Evolutionary conservation across 306 rosid genomes (phyloP).

Genomic region (Urtica urens): DNA sequence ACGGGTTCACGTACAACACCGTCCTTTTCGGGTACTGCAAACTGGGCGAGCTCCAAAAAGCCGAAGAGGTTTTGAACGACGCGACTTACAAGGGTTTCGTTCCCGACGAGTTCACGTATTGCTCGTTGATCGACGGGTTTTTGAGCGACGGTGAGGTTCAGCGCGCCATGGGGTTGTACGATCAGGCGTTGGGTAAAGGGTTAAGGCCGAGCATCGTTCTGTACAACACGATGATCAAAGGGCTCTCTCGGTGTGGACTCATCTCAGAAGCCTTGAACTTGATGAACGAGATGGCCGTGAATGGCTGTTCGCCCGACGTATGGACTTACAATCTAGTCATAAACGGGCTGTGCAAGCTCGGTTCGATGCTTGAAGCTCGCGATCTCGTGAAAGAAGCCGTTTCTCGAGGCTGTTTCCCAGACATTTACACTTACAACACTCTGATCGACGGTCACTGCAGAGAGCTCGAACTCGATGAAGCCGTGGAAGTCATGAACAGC

Average conservation of each 20-base stretch:
- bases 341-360: slow-evolving; percentile 85
- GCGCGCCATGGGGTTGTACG: slow-evolving; percentile 54
- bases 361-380: slow-evolving; percentile 64
- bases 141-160: slow-evolving; percentile 55
- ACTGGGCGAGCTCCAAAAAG: slow-evolving; percentile 54
- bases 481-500: slow-evolving; percentile 42
- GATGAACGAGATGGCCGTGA: slow-evolving; percentile 68
- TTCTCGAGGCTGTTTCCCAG: slow-evolving; percentile 64
- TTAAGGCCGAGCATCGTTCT: slow-evolving; percentile 54
- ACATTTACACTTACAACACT: slow-evolving; percentile 73
- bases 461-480: slow-evolving; percentile 51
- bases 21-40: slow-evolving; percentile 77
- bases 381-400: slow-evolving; percentile 57
- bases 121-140: slow-evolving; percentile 69
- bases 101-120: slow-evolving; percentile 73
- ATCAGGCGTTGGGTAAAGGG: slow-evolving; percentile 54
- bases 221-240: slow-evolving; percentile 65
- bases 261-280: slow-evolving; percentile 74
- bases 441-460: slow-evolving; percentile 81
- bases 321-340: slow-evolving; percentile 75
- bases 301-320: slow-evolving; percentile 52
- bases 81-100: slow-evolving; percentile 74
- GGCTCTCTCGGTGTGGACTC: slow-evolving; percentile 62
- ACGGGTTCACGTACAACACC: slow-evolving; percentile 66
- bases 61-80: slow-evolving; percentile 53